Evolutionary conservation across 106 monocot genomes (phyloP), one percentile per base, ranked within the genome.

Genomic region (Agapanthus africanus): DNA sequence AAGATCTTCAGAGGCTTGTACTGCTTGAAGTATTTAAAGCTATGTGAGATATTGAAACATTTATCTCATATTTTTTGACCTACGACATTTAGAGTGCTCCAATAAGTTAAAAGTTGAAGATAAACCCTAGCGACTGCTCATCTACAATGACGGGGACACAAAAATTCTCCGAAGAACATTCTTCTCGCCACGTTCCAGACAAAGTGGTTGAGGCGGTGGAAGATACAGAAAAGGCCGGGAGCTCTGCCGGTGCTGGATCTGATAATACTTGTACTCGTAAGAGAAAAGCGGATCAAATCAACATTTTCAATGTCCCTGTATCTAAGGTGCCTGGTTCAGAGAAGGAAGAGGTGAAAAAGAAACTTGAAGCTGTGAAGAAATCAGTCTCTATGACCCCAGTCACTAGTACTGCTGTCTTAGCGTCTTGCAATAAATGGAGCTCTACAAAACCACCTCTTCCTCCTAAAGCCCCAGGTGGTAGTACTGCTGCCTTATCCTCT

Each of bases 161-260:
- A n/a, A n/a, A n/a, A n/a, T n/a, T n/a, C n/a, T n/a, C n/a, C n/a
- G 77, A 65, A 41, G 87, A 54, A 7, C 65, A 69, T 47, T 69
- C 83, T 40, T 76, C 87, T 59, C 74, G 75, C n/a, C 72, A 71
- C 57, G 69, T 80, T 21, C 67, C 88, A 7, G 97, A 89, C 16
- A 80, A 97, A 69, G 78, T 80, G n/a, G 89, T 81, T 39, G 97
- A 97, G 69, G 83, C 82, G 7, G 64, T 91, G 13, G 91, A 76
- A 9, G 97, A 97, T 57, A 86, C 91, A 1, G 89, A 92, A 73
- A 82, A 81, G 30, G 77, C 86, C 52, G 80, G 71, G 7, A 88
- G 75, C 77, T 83, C 79, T 1, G 75, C 77, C 21, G 77, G 78
- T 62, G 83, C 67, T 6, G 91, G 84, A 47, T 84, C 84, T 4